Conservation (phyloP, 2,329 filamentous ascomycete species). For the Alternaria angustiovoidea region DNA sequence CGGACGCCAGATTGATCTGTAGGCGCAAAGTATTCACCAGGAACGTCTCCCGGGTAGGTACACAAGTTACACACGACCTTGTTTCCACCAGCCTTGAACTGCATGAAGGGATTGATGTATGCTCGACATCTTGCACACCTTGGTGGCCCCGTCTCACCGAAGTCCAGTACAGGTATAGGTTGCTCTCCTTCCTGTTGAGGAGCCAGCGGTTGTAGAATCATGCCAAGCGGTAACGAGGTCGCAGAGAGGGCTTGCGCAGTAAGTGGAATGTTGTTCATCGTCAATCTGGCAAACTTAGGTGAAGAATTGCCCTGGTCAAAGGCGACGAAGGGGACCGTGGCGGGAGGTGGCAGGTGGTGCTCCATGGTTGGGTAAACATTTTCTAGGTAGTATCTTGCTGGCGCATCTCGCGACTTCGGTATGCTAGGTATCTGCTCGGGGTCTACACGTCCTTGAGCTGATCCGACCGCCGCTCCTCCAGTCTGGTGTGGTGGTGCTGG, state of each 20-base stretch:
- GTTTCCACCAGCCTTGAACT: slow-evolving; percentile 91
- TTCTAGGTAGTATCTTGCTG: slow-evolving; percentile 83
- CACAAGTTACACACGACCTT: slow-evolving; percentile 99
- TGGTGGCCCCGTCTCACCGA: slow-evolving; percentile 88
- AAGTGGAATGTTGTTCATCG: slow-evolving; percentile 90
- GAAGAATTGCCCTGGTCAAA: slow-evolving; percentile 96
- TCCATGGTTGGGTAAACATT: slow-evolving; percentile 97
- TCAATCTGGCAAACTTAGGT: slow-evolving; percentile 90
- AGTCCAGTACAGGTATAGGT: slow-evolving; percentile 90
- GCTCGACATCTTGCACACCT: slow-evolving; percentile 91
- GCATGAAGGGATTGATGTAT: slow-evolving; percentile 99
- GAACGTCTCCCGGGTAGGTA: slow-evolving; percentile 94
- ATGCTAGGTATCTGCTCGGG: slow-evolving; percentile 93
- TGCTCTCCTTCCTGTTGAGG: slow-evolving; percentile 83
- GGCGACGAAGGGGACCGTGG: slow-evolving; percentile 88
- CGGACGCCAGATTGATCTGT: slow-evolving; percentile 86
- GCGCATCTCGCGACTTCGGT: slow-evolving; percentile 80
- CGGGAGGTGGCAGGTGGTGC: slow-evolving; percentile 87
- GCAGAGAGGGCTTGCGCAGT: slow-evolving; percentile 79
- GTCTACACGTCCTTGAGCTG: slow-evolving; percentile 79
- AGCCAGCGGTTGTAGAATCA: slow-evolving; percentile 88
- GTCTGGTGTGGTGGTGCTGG: slow-evolving; percentile 34
- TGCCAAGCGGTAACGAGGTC: slow-evolving; percentile 84
- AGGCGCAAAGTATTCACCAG: slow-evolving; percentile 90
- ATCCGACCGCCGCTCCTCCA: slow-evolving; percentile 57